Conservation (phyloP, 75 land plant species). For the Gnetum montanum region DNA sequence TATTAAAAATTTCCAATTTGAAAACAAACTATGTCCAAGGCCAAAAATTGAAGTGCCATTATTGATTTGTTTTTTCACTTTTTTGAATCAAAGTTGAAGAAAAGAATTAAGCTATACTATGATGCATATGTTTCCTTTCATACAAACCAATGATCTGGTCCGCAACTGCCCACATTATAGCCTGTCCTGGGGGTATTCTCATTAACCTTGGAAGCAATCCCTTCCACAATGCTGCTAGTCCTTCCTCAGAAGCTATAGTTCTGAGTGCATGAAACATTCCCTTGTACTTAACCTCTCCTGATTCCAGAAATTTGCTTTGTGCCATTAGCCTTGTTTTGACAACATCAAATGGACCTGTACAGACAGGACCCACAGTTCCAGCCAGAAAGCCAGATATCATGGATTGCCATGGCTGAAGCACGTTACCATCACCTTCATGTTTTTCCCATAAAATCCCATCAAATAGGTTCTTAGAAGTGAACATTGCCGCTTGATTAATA, state of each 20-base stretch:
- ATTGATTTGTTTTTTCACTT: too few relatives aligned
- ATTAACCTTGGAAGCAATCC: constrained; percentile 90
- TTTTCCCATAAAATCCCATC: constrained; percentile 81
- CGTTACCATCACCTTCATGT: constrained; percentile 85
- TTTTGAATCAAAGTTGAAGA: too few relatives aligned
- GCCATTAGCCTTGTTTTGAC: constrained; percentile 98
- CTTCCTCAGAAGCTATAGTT: constrained; percentile 85
- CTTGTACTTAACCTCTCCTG: constrained; percentile 54
- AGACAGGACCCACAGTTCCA: constrained; percentile 84
- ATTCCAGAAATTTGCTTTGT: constrained; percentile 37
- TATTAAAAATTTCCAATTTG: too few relatives aligned
- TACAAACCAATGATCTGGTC: constrained; percentile 88
- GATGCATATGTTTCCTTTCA: constrained; percentile 58
- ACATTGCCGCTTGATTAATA: constrained; percentile 97
- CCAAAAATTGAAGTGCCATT: too few relatives aligned
- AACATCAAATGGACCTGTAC: constrained; percentile 99
- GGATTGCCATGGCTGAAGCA: constrained; percentile 94
- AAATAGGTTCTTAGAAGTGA: constrained; percentile 82
- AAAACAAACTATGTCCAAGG: too few relatives aligned
- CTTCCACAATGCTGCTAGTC: constrained; percentile 79
- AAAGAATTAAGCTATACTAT: constrained; percentile 8
- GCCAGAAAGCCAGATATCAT: constrained; percentile 97
- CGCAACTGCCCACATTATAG: constrained; percentile 98
- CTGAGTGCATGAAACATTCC: constrained; percentile 88
- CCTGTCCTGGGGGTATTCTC: constrained; percentile 99